phyloP scores from a whole-genome alignment of 2,329 filamentous ascomycete genomes.

The Ophiostoma tasmaniense region DNA sequence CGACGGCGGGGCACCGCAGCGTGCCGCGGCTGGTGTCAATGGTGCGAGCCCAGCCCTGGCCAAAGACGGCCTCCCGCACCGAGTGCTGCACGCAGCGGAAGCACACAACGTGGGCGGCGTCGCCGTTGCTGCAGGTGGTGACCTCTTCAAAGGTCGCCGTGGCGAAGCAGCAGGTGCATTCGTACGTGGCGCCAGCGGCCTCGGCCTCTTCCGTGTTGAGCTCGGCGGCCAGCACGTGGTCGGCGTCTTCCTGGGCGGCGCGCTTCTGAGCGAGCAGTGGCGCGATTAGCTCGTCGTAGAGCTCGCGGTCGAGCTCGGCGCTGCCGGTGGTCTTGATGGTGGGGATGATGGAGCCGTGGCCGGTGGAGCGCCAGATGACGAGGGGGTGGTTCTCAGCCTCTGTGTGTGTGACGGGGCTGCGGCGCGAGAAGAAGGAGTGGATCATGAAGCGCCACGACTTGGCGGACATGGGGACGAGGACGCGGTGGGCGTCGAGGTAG shows the following conservation, averaged over 20 bases:
- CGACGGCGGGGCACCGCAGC: slow-evolving; percentile 73
- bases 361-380: slow-evolving; percentile 51
- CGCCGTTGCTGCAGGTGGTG: slow-evolving; percentile 55
- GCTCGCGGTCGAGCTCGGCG: slow-evolving; percentile 53
- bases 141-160: slow-evolving; percentile 65
- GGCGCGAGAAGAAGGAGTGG: slow-evolving; percentile 60
- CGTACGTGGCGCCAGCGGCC: slow-evolving; percentile 46
- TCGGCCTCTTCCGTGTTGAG: slow-evolving; percentile 54
- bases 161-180: slow-evolving; percentile 73
- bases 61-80: slow-evolving; percentile 80
- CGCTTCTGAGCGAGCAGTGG: slow-evolving; percentile 42
- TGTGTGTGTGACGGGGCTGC: slow-evolving; percentile 34
- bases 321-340: slow-evolving; percentile 58
- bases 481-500: slow-evolving; percentile 62
- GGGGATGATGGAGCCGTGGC: slow-evolving; percentile 49
- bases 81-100: slow-evolving; percentile 75
- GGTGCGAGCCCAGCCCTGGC: slow-evolving; percentile 80
- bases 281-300: slow-evolving; percentile 48
- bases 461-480: slow-evolving; percentile 58
- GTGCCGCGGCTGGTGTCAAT: slow-evolving; percentile 66
- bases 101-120: slow-evolving; percentile 62
- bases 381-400: slow-evolving; percentile 50
- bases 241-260: slow-evolving; percentile 39
- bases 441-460: slow-evolving; percentile 73
- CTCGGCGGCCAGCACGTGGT: slow-evolving; percentile 43